Conservation (phyloP, 1,284 basidiomycete genomes). For the Omphalotus olearius region DNA sequence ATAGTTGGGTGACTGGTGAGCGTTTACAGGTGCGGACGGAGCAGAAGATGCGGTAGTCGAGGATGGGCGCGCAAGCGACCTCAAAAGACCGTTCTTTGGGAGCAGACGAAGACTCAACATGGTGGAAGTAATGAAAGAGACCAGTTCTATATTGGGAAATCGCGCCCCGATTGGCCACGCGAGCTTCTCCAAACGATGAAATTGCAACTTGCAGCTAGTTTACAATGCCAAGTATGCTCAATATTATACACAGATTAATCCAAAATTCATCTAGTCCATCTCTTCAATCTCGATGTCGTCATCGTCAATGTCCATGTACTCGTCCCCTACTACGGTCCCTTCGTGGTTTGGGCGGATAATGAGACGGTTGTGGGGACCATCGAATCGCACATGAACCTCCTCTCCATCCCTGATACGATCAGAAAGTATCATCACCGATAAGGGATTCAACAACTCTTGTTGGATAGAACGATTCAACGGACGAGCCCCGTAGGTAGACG, state of each 20-base stretch:
- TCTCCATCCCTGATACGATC: conserved; percentile 85
- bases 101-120: conserved; percentile 11
- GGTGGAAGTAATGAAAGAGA: background rate
- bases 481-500: conserved; percentile 82
- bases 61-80: conserved; percentile 7
- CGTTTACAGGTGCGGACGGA: conserved; percentile 8
- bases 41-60: conserved; percentile 13
- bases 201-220: too few species aligned
- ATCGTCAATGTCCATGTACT: conserved; percentile 57
- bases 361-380: conserved; percentile 81
- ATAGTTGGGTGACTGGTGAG: conserved; percentile 76
- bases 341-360: conserved; percentile 86
- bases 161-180: too few species aligned
- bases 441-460: conserved; percentile 88
- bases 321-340: conserved; percentile 40
- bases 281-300: conserved; percentile 73
- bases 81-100: conserved; percentile 1
- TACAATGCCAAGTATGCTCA: too few species aligned
- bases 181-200: too few species aligned
- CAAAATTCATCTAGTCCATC: conserved; percentile 54
- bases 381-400: conserved; percentile 72
- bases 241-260: too few species aligned
- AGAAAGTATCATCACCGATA: conserved; percentile 85
- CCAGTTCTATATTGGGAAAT: too few species aligned
- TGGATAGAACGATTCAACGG: conserved; percentile 93